Base-by-base conservation (phyloP, 140 eudicot genomes). In the Ambrosia hybrid region DNA sequence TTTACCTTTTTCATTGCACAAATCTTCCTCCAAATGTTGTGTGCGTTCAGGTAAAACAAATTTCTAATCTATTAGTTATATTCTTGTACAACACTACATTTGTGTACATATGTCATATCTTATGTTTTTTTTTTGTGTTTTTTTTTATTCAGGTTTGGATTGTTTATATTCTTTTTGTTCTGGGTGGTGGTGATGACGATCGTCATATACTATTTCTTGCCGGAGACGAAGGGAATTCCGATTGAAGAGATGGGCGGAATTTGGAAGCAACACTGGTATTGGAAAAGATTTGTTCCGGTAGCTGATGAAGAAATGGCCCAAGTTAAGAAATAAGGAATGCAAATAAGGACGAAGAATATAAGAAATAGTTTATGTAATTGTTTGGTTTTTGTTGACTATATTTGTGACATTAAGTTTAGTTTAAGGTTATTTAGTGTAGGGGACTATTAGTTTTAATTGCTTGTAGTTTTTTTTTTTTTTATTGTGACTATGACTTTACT, bases 161-260 rank as follows among this genome's bases (percentile, higher is more conserved):
- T 87, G 56, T 84, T 84, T 58, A 65, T 79, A 10, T 87, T 84
- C 82, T 84, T 87, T 36, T 70, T 80, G n/a, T n/a, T 57, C 4
- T 84, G 73, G 30, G 85, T 84, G 73, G 30, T 79, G 1, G 56
- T 65, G 4, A 84, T 84, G 90, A 82, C 84, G 4, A 0, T 67
- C 6, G 68, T 82, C 49, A 77, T 87, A 2, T 41, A 57, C 74
- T 52, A 17, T 4, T 57, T 26, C 13, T 57, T 87, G 21, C 93
- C 84, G 15, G 93, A 87, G 80, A 84, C 93, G 6, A 87, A 87
- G 52, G 84, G 86, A 4, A 71, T 84, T 5, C 89, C 85, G 10
- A 87, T 87, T 12, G 93, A 84, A 71, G 87, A 86, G 53, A 86
- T 86, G 91, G 41, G n/a, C n/a, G 57, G 56, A 33, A 68, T 85